Base-by-base conservation (phyloP, 2,329 filamentous ascomycete species). In the Coleophoma crateriformis region DNA sequence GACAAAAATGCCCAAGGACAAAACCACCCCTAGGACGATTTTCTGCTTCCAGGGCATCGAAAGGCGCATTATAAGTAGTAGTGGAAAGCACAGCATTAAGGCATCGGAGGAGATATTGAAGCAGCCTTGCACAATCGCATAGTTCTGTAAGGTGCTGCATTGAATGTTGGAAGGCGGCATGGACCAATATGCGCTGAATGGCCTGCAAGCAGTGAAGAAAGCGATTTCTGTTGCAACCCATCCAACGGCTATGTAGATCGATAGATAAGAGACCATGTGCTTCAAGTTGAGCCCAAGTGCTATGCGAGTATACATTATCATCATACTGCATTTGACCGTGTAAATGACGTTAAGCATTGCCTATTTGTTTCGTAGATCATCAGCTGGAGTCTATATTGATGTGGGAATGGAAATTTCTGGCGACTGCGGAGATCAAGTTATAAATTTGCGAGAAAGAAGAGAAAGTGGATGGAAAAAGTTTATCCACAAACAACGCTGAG, bases 71-170 rank as follows among this genome's bases (percentile, higher is more conserved):
- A 84, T 68, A 22, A 76, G 61, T 1, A 79, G 78, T 56, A 83
- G 70, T 1, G 78, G 77, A 14, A 84, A 74, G 2, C 71, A 54
- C 33, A 83, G 74, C 58, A 84, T 82, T 63, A 78, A 69, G 1
- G 80, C 39, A 53, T 83, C 80, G 38, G 77, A 80, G 3, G 75
- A 73, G 46, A 83, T 75, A 56, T 84, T 83, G 61, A 83, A 73
- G 14, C 71, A 68, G 3, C 75, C 74, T 55, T 82, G 79, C 13
- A 78, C 74, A 43, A 81, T 79, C 13, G 78, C 72, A 55, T 80
- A 81, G 58, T 79, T 69, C 35, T 74, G 69, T 3, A 76, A 72
- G 0, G 77, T 77, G 2, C 77, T 75, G 58, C 79, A 82, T 68
- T 83, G 78, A 1, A 70, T 71, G 37, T 35, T 53, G 3, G 72